Base-by-base conservation (phyloP, 768 basidiomycete species). In the Sarcomyxa edulis region DNA sequence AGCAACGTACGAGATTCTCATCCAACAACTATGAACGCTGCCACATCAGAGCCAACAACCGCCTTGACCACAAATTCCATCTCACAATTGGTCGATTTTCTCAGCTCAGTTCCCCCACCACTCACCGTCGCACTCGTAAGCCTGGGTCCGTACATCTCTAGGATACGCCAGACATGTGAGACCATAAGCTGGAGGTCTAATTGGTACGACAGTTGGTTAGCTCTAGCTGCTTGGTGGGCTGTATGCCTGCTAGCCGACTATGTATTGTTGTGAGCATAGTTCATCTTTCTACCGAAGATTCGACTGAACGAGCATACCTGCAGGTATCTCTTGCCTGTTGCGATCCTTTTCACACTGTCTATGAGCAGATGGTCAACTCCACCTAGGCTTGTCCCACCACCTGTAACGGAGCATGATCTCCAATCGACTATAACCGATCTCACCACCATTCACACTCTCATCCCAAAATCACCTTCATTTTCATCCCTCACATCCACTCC, bases 161-260 rank as follows among this genome's bases (percentile, higher is more conserved):
- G 47, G 14, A 22, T 70, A 7, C 66, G 76, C 9, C 61, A 62
- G 40, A 22, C 58, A 0, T 53, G 69, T 2, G 71, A 84, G 50
- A 55, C 80, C 1, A 21, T 74, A 22, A 72, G 66, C 47, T 90
- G 87, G 84, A 61, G 68, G 26, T 51, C 67, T 0, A 56, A 64
- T 8, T 75, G 72, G 69, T 72, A 79, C 49, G 73, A 85, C 37
- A 70, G 77, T 36, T 83, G 72, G 66, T 72, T 93, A 3, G 56
- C 72, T 1, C 62, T 95, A 30, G 83, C 72, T 0, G 54, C 56
- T 1, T 93, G 87, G 87, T 94, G 90, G 86, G 74, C 72, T 0
- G 18, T 79, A 14, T 90, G 86, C 62, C 64, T 93, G 39, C 66
- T 83, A 31, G 59, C 72, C 1, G 67, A 70, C 11, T 58, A 60